These are phyloP conservation scores for Thielaviopsis populi DNA, from an alignment of 2,329 filamentous ascomycete genomes.

Conservation along the genomic window DNA sequence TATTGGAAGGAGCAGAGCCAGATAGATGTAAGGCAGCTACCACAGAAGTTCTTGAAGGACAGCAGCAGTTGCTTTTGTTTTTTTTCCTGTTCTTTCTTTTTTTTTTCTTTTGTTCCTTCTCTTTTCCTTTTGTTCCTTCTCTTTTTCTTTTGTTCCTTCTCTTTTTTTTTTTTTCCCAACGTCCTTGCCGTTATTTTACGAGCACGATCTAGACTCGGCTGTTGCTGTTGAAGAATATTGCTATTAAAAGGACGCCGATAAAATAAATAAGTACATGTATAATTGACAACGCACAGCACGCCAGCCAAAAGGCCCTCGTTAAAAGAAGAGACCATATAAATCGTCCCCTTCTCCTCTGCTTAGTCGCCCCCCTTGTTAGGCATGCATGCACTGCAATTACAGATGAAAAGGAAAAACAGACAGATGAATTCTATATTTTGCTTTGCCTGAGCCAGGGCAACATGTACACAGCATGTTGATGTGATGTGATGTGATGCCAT, in stretches of 20 bases:
- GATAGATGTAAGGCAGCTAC: conserved; percentile 4
- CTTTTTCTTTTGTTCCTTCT: neutral
- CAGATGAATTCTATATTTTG: neutral
- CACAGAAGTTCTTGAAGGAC: neutral
- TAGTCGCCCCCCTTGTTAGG: neutral
- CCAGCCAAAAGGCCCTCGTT: too few species aligned
- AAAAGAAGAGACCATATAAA: too few species aligned
- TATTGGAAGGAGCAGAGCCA: neutral
- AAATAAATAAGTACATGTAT: neutral
- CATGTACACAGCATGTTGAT: neutral
- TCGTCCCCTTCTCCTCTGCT: neutral
- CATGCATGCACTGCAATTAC: neutral
- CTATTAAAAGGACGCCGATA: neutral
- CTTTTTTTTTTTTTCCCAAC: neutral
- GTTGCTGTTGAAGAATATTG: neutral
- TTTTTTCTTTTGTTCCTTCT: neutral
- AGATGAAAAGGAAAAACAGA: neutral
- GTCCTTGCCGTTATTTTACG: neutral
- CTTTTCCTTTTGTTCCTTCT: neutral
- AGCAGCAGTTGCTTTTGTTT: neutral
- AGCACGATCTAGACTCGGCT: conserved; percentile 1
- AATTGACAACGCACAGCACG: neutral
- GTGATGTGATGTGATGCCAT: neutral
- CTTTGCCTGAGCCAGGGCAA: neutral
- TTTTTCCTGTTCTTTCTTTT: neutral